Percentiles rank a stretch among this genome's conserved stretches.
Conservation (phyloP, 140 eudicot genomes). For the Ambrosia hybrid region DNA sequence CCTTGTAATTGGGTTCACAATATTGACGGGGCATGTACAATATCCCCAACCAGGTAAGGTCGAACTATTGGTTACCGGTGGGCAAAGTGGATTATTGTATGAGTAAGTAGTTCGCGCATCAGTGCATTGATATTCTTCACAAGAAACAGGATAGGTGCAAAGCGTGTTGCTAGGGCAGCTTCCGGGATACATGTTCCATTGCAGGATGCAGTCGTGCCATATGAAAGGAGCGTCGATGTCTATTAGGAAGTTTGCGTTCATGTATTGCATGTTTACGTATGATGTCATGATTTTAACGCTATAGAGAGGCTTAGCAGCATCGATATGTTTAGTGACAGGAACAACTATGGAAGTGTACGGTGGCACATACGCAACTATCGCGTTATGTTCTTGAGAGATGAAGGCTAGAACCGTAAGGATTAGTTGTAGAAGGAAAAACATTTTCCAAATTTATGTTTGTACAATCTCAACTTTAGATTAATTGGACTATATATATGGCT, state of each 20-base stretch:
- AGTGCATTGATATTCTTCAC: constrained; percentile 22
- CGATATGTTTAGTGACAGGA: constrained; percentile 32
- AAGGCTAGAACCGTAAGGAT: constrained; percentile 22
- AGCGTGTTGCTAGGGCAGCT: constrained; percentile 28
- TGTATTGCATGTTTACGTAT: constrained; percentile 14
- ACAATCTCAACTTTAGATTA: not conserved
- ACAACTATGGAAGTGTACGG: constrained; percentile 26
- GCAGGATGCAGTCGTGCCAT: constrained; percentile 40
- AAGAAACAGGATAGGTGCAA: constrained; percentile 27
- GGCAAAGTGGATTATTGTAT: constrained; percentile 4
- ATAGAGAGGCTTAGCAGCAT: constrained; percentile 28
- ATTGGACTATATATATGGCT: not conserved
- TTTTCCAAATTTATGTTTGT: constrained; percentile 17
- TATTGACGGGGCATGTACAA: constrained; percentile 33
- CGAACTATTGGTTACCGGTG: constrained; percentile 2
- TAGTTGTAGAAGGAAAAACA: constrained; percentile 15
- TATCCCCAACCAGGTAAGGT: constrained; percentile 32
- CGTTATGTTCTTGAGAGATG: constrained; percentile 4
- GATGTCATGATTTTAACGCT: constrained; percentile 29
- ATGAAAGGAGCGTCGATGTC: constrained; percentile 45
- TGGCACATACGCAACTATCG: constrained; percentile 5
- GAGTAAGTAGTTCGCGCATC: constrained; percentile 11
- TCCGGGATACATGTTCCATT: constrained; percentile 12
- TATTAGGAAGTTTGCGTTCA: constrained; percentile 34
- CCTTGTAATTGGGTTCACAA: constrained; percentile 32